Percentiles rank a stretch among this genome's conserved stretches.
Evolutionary conservation across 345 rosid genomes (phyloP).

Genomic region (Eucalyptus albens): DNA sequence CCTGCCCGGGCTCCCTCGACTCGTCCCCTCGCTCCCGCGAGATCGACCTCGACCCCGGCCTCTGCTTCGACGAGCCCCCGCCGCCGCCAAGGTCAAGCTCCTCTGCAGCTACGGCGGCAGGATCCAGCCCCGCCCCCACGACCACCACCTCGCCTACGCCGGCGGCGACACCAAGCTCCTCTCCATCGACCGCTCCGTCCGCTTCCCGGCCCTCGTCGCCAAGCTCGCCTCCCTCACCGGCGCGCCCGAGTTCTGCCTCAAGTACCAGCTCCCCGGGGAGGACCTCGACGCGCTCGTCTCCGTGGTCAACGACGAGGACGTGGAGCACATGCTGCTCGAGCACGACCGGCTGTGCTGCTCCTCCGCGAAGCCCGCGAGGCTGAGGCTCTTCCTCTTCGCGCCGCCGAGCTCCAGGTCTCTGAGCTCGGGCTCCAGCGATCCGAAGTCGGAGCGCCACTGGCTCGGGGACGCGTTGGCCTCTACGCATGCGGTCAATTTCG

Average conservation of each 20-base stretch:
- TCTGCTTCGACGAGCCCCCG: conserved; percentile 30
- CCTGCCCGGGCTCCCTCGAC: conserved; percentile 34
- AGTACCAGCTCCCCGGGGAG: conserved; percentile 65
- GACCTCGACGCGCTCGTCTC: conserved; percentile 62
- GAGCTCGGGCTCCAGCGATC: conserved; percentile 1
- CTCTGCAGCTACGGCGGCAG: conserved; percentile 65
- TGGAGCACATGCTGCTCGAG: conserved; percentile 57
- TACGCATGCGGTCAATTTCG: conserved; percentile 1
- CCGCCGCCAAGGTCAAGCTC: conserved; percentile 1
- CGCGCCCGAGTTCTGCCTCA: conserved; percentile 19
- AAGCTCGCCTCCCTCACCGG: conserved; percentile 24
- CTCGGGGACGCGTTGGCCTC: conserved; percentile 43
- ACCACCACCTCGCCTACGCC: conserved; percentile 37
- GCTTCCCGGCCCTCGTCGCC: conserved; percentile 16
- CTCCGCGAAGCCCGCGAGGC: conserved; percentile 25
- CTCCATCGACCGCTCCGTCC: conserved; percentile 30
- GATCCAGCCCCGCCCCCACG: conserved; percentile 55
- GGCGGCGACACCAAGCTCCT: conserved; percentile 65
- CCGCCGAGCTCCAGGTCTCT: not conserved
- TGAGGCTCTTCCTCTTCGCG: conserved; percentile 36
- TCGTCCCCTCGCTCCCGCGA: conserved; percentile 59
- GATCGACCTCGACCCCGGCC: conserved; percentile 28
- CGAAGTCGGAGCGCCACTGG: conserved; percentile 41
- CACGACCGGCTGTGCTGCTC: conserved; percentile 33
- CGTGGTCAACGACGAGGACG: conserved; percentile 53